Conservation (phyloP, 1,284 basidiomycete species). For the Apiotrichum mycotoxinovorans region DNA sequence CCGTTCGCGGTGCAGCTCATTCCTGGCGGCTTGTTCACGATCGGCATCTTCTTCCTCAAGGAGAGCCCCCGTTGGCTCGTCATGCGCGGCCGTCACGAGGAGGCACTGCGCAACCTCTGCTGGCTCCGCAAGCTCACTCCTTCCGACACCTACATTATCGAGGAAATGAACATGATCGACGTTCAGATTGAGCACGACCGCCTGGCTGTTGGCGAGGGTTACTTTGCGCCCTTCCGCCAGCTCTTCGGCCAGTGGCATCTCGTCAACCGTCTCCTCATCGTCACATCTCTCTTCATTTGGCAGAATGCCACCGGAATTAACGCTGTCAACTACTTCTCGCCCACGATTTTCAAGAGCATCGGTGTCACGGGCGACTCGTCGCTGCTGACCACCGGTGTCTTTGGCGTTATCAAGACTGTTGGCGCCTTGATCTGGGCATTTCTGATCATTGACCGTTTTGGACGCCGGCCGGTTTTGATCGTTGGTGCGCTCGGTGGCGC, state of each 20-base stretch:
- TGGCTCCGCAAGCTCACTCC: slow-evolving; percentile 50
- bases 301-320: slow-evolving; percentile 14
- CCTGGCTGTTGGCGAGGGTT: slow-evolving; percentile 4
- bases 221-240: slow-evolving; percentile 3
- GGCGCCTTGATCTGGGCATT: slow-evolving; percentile 28
- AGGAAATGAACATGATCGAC: slow-evolving; percentile 43
- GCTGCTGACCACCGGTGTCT: slow-evolving; percentile 48
- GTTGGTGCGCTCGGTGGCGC: slow-evolving; percentile 16
- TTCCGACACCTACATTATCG: slow-evolving; percentile 45
- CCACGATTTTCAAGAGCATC: slow-evolving; percentile 41
- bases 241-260: slow-evolving; percentile 6
- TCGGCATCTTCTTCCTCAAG: slow-evolving; percentile 52
- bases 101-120: slow-evolving; percentile 51
- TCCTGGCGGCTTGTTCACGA: slow-evolving; percentile 53
- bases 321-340: slow-evolving; percentile 27
- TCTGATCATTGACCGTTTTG: slow-evolving; percentile 39
- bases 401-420: slow-evolving; percentile 47
- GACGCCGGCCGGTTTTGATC: slow-evolving; percentile 32
- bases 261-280: slow-evolving; percentile 8
- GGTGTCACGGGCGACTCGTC: slow-evolving; percentile 38
- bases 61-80: slow-evolving; percentile 58
- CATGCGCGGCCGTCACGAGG: slow-evolving; percentile 46
- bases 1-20: slow-evolving; percentile 57
- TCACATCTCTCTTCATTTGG: slow-evolving; percentile 10
- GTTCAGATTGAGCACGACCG: slow-evolving; percentile 34